phyloP scores from a whole-genome alignment of 768 basidiomycete genomes.

The Lentinula aciculospora region DNA sequence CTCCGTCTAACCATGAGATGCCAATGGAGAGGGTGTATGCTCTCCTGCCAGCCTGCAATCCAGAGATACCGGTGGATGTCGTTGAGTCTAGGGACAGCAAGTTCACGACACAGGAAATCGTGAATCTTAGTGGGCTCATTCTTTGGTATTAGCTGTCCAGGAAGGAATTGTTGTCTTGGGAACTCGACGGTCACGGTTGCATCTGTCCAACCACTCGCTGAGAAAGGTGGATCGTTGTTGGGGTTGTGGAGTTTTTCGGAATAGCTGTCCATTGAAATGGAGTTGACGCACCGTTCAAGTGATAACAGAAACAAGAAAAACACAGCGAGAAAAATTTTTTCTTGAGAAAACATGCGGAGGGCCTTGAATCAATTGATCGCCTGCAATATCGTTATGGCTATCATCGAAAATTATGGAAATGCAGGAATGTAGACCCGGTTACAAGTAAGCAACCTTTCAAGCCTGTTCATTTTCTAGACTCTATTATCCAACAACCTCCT shows the following conservation, averaged over 20 bases:
- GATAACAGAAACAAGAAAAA: too few relatives aligned
- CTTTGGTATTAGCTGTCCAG: neutral
- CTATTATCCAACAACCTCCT: neutral
- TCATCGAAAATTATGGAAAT: too few relatives aligned
- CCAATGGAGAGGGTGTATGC: slow-evolving; percentile 11
- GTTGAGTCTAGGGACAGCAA: neutral
- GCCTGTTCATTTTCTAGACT: too few relatives aligned
- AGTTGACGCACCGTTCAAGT: too few relatives aligned
- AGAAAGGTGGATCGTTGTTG: neutral
- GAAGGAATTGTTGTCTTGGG: neutral
- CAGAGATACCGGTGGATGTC: slow-evolving; percentile 7
- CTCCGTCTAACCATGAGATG: slow-evolving; percentile 10
- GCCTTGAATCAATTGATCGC: too few relatives aligned
- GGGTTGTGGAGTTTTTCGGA: neutral
- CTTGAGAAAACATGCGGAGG: too few relatives aligned
- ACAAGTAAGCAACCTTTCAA: too few relatives aligned
- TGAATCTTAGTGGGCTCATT: neutral
- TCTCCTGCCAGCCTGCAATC: slow-evolving; percentile 9
- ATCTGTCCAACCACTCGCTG: neutral
- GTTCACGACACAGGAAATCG: neutral
- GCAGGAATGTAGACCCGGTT: too few relatives aligned
- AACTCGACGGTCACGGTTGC: neutral
- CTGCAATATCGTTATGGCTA: too few relatives aligned
- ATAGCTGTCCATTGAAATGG: too few relatives aligned
- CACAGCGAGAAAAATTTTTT: too few relatives aligned